phyloP scores from a whole-genome alignment of 1,284 basidiomycete genomes.

The Papiliotrema fonsecae region DNA sequence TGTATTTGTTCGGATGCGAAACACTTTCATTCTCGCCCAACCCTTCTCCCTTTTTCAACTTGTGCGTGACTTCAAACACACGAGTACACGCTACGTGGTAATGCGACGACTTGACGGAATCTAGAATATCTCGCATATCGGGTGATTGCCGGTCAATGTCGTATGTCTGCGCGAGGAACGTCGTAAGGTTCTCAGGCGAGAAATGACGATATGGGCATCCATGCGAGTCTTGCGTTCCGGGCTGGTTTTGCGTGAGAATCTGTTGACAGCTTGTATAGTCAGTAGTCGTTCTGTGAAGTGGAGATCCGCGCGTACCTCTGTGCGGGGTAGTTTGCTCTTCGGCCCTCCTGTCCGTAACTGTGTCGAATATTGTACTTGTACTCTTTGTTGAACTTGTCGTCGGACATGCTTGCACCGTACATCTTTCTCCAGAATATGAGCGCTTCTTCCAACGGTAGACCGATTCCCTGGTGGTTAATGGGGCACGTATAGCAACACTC shows the following conservation, averaged over 20 bases:
- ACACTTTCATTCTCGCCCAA: slow-evolving; percentile 76
- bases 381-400: slow-evolving; percentile 98
- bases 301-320: slow-evolving; percentile 59
- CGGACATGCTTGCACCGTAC: slow-evolving; percentile 66
- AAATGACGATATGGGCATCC: slow-evolving; percentile 97
- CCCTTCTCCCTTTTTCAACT: slow-evolving; percentile 84
- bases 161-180: slow-evolving; percentile 70
- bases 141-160: slow-evolving; percentile 56
- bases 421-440: slow-evolving; percentile 88
- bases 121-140: slow-evolving; percentile 83
- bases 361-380: slow-evolving; percentile 98
- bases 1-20: slow-evolving; percentile 85
- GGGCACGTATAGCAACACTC: slow-evolving; percentile 16
- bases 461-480: slow-evolving; percentile 81
- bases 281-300: background rate
- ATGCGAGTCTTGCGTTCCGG: slow-evolving; percentile 68
- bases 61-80: slow-evolving; percentile 94
- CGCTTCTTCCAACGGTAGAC: slow-evolving; percentile 91
- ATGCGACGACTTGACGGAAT: slow-evolving; percentile 72
- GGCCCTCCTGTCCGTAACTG: slow-evolving; percentile 90
- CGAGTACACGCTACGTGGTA: slow-evolving; percentile 97
- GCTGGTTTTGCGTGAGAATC: slow-evolving; percentile 74
- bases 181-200: slow-evolving; percentile 73
- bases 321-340: slow-evolving; percentile 88
- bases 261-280: slow-evolving; percentile 68